These are phyloP conservation scores for Calonectria pauciramosa DNA, from an alignment of 2,329 filamentous ascomycete species.

Conservation along the genomic window DNA sequence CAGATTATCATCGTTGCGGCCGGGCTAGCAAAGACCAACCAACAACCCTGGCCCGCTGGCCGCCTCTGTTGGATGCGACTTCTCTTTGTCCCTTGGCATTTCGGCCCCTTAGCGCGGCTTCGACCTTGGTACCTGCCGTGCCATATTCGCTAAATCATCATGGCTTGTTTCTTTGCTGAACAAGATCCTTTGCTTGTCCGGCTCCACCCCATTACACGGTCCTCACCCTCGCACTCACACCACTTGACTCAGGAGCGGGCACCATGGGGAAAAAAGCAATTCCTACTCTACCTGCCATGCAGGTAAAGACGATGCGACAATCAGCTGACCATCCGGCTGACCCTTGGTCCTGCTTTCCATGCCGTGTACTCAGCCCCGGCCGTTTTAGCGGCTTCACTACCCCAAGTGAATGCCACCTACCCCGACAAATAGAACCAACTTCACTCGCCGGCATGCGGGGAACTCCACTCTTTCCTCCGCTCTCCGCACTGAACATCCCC, in stretches of 20 bases:
- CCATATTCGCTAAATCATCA: not conserved
- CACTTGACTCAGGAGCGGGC: not conserved
- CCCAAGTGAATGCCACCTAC: not conserved
- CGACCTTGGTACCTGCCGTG: not conserved
- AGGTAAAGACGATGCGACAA: not conserved
- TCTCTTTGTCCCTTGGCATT: not conserved
- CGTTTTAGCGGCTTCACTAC: not conserved
- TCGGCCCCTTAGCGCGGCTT: not conserved
- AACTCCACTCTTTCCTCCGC: not conserved
- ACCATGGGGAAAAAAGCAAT: not conserved
- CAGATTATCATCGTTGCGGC: too few relatives aligned
- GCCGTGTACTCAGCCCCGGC: not conserved
- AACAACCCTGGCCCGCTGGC: not conserved
- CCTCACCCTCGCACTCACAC: not conserved
- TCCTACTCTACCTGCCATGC: not conserved
- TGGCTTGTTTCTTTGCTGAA: not conserved
- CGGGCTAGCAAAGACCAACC: not conserved
- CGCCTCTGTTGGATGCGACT: not conserved
- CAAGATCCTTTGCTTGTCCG: not conserved
- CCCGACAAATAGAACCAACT: not conserved
- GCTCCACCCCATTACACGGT: not conserved
- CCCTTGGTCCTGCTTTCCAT: not conserved
- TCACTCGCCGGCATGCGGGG: not conserved
- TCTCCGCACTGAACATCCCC: constrained; percentile 5
- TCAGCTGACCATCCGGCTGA: not conserved